Percentiles rank a stretch among this genome's conserved stretches.
Conservation (phyloP, 192 early-diverging fungal genomes). For the Gaertneriomyces semiglobifer region DNA sequence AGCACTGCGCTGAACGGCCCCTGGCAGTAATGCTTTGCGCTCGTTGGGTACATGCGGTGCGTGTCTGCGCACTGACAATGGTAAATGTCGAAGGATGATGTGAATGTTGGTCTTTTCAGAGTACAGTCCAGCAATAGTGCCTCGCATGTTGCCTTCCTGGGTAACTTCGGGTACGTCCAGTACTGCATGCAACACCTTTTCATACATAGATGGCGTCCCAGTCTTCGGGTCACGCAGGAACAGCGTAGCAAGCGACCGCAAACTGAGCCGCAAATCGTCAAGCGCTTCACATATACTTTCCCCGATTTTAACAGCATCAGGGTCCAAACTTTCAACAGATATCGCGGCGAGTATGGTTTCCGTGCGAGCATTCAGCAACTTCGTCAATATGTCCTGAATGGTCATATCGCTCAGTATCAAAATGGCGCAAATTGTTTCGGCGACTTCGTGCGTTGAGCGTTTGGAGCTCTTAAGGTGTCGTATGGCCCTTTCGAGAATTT, state of each 20-base stretch:
- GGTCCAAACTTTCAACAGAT: too few relatives aligned
- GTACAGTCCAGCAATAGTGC: slow-evolving; percentile 9
- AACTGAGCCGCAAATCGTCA: too few relatives aligned
- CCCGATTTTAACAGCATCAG: too few relatives aligned
- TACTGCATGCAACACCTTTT: too few relatives aligned
- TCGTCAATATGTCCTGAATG: slow-evolving; percentile 49
- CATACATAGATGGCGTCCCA: too few relatives aligned
- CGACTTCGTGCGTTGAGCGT: slow-evolving; percentile 41
- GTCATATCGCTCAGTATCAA: slow-evolving; percentile 65
- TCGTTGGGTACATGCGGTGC: background rate
- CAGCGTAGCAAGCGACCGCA: too few relatives aligned
- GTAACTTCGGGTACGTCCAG: too few relatives aligned
- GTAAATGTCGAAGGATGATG: slow-evolving; percentile 23
- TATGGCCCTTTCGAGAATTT: slow-evolving; percentile 69
- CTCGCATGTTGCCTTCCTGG: too few relatives aligned
- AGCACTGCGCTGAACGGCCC: too few relatives aligned
- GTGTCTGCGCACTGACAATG: background rate
- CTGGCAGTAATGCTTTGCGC: too few relatives aligned
- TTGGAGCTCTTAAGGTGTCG: slow-evolving; percentile 34
- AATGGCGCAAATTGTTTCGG: slow-evolving; percentile 61
- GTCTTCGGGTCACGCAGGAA: too few relatives aligned
- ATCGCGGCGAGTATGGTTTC: slow-evolving; percentile 34
- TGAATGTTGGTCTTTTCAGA: slow-evolving; percentile 21
- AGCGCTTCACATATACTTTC: too few relatives aligned
- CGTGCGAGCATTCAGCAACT: slow-evolving; percentile 53